phyloP scores from a whole-genome alignment of 495 filamentous ascomycete genomes.

The Podospora pseudoanserina region DNA sequence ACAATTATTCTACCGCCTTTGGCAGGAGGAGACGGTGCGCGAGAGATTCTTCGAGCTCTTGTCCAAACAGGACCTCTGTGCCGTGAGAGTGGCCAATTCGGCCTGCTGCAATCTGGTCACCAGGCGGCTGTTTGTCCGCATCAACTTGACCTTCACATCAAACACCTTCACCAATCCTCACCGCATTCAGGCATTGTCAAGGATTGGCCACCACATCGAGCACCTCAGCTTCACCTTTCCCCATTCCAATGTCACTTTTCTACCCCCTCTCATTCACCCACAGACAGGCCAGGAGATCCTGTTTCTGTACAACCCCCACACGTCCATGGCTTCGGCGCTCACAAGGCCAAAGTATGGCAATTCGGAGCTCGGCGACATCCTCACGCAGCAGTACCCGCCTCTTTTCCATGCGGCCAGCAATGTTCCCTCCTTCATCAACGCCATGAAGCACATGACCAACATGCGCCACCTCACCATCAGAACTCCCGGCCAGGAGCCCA shows the following conservation, averaged over 20 bases:
- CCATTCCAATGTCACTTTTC: constrained; percentile 66
- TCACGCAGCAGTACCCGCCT: constrained; percentile 75
- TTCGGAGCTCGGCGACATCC: constrained; percentile 60
- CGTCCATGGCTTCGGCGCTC: constrained; percentile 44
- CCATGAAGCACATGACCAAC: constrained; percentile 58
- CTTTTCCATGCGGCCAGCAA: constrained; percentile 84
- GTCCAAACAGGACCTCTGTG: constrained; percentile 48
- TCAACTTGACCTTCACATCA: constrained; percentile 61
- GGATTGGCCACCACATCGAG: constrained; percentile 68
- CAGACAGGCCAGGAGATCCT: constrained; percentile 64
- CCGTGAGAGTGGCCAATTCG: constrained; percentile 47
- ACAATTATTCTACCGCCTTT: constrained; percentile 51
- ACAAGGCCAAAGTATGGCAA: constrained; percentile 61
- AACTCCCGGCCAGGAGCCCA: constrained; percentile 64
- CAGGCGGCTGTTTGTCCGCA: constrained; percentile 51
- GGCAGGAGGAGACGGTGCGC: constrained; percentile 49
- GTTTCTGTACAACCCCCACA: constrained; percentile 72
- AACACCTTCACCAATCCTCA: constrained; percentile 66
- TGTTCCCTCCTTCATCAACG: constrained; percentile 69
- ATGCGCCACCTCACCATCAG: constrained; percentile 66
- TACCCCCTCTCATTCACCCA: constrained; percentile 71
- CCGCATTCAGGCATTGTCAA: constrained; percentile 62
- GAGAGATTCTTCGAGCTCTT: constrained; percentile 50
- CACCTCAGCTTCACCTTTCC: constrained; percentile 66
- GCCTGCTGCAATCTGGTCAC: constrained; percentile 52